Conservation (phyloP, 2,329 filamentous ascomycete species). For the Biscogniauxia sp. region DNA sequence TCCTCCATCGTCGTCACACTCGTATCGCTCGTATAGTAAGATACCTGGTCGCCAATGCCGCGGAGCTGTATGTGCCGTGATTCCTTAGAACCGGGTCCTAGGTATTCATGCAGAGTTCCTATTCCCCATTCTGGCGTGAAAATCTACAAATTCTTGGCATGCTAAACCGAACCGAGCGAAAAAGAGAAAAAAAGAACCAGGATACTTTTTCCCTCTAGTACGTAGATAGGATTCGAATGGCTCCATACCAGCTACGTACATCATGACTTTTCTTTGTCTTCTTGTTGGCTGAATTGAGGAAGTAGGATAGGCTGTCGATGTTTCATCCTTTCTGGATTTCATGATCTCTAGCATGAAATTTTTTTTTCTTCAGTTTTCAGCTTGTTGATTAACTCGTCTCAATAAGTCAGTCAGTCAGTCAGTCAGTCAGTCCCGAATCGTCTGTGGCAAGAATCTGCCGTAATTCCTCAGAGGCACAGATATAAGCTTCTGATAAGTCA, state of each 20-base stretch:
- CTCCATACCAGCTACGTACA: neutral
- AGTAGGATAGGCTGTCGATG: too few relatives aligned
- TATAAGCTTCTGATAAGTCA: too few relatives aligned
- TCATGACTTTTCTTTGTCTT: neutral
- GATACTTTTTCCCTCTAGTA: neutral
- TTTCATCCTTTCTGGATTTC: too few relatives aligned
- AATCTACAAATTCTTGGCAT: neutral
- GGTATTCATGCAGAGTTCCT: neutral
- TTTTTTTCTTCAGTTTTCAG: too few relatives aligned
- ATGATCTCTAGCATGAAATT: too few relatives aligned
- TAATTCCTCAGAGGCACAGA: too few relatives aligned
- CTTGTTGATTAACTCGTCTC: too few relatives aligned
- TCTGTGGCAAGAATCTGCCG: too few relatives aligned
- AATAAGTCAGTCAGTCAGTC: too few relatives aligned
- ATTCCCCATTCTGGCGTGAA: neutral
- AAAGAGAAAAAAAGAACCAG: neutral
- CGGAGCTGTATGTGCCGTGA: neutral
- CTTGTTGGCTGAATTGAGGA: too few relatives aligned
- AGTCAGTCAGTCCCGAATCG: too few relatives aligned
- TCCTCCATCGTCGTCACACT: too few relatives aligned
- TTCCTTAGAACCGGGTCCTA: neutral
- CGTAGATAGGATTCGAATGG: neutral
- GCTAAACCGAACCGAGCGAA: neutral
- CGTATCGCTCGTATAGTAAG: neutral
- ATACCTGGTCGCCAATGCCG: neutral